These are phyloP conservation scores for Phytopythium chamaehyphon DNA, from an alignment of 352 stramenopile species.

Conservation along the genomic window DNA sequence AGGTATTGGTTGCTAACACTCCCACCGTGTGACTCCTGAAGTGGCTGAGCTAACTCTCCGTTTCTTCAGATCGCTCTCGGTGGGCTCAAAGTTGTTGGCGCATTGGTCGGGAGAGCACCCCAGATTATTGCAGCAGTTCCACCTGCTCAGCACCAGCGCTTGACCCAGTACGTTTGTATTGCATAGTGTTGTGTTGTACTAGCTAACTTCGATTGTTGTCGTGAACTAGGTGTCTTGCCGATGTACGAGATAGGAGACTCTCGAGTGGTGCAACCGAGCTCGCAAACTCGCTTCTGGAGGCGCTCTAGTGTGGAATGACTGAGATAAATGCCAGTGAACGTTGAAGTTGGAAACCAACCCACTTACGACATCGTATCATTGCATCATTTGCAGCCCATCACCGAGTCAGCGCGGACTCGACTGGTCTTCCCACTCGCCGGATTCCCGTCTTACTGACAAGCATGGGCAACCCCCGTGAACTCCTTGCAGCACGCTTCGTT, in stretches of 20 bases:
- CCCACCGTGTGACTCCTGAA: no score
- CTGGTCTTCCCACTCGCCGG: no score
- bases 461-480: no score
- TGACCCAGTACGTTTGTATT: constrained; percentile 12
- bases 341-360: no score
- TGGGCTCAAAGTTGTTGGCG: constrained; percentile 52
- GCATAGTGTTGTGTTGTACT: not conserved
- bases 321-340: no score
- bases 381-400: no score
- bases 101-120: constrained; percentile 45
- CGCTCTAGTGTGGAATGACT: constrained; percentile 9
- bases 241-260: constrained; percentile 22
- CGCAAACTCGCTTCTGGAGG: constrained; percentile 49
- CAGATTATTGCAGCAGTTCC: constrained; percentile 27
- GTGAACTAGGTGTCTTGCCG: not conserved
- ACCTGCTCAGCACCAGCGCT: constrained; percentile 13
- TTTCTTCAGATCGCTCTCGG: constrained; percentile 38
- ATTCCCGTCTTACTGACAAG: no score
- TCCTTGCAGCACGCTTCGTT: no score
- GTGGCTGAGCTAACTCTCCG: no score
- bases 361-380: no score
- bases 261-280: constrained; percentile 30
- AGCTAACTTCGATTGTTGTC: not conserved
- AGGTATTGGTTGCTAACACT: constrained; percentile 1
- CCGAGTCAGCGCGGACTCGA: no score